Base-by-base conservation (phyloP, 2,329 filamentous ascomycete species). In the Thelonectria discophora region DNA sequence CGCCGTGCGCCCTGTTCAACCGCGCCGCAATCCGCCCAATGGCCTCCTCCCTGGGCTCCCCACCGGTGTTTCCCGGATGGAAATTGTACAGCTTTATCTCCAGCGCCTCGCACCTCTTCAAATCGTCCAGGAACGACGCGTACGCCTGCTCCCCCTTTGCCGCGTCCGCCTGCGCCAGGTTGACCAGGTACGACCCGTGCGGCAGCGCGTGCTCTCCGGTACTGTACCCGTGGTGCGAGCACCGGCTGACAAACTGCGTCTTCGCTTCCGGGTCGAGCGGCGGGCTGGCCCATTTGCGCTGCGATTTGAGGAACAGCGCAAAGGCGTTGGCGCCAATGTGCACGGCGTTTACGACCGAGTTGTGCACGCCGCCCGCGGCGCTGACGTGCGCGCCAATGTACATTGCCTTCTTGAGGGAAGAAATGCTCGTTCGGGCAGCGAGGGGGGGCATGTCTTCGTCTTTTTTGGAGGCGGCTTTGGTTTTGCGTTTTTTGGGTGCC, bases 51-150 rank as follows among this genome's bases (percentile, higher is more conserved):
- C 90, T 86, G 3, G 85, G 82, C 34, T 85, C 85, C 48, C 89
- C 88, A 58, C 90, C 90, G 2, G 90, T 90, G 59, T 90, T 94
- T 18, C 95, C 95, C 0, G 95, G 95, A 74, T 99, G 95, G 80
- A 99, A 98, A 78, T 99, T 99, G 82, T 98, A 99, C n/a, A 97
- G 84, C 64, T 80, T 84, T 72, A 99, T 97, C 1, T 93, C 93
- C 0, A 99, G 86, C 47, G 85, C 83, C 73, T 97, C 91, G 76
- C 95, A 98, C 10, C 95, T 88, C 52, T 86, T 81, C 1, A 99
- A 82, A 75, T 99, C 95, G 70, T 99, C 94, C 15, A 97, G 73
- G 76, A 99, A 99, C 59, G 88, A 87, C 40, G 82, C 84, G 74
- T 97, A 97, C 1, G 94, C 94, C 79, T 98, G 93, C 53, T 88